Conservation (phyloP, 1,139 yeast genomes). For the Hanseniaspora uvarum region DNA sequence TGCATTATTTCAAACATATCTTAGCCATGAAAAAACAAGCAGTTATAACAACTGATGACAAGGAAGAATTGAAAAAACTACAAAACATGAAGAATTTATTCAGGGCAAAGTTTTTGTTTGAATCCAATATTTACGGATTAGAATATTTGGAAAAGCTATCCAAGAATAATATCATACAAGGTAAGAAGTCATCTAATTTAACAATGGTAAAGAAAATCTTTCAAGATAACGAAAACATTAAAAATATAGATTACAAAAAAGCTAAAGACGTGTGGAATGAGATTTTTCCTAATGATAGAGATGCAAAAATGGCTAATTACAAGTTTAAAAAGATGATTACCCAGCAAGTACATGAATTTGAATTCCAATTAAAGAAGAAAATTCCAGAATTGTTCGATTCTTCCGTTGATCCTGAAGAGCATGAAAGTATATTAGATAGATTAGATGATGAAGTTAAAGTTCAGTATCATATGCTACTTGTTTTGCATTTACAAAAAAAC, state of each 20-base stretch:
- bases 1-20: conserved; percentile 7
- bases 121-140: conserved; percentile 7
- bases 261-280: conserved; percentile 26
- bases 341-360: conserved; percentile 32
- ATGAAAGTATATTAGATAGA: conserved; percentile 25
- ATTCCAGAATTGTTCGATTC: conserved; percentile 17
- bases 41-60: conserved; percentile 4
- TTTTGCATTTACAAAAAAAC: conserved; percentile 45
- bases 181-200: background rate
- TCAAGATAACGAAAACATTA: background rate
- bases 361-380: conserved; percentile 34
- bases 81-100: conserved; percentile 9
- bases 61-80: conserved; percentile 5
- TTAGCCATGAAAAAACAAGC: conserved; percentile 13
- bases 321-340: conserved; percentile 41
- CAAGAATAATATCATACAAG: background rate
- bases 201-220: background rate
- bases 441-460: conserved; percentile 54
- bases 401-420: conserved; percentile 30
- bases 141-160: background rate
- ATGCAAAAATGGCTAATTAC: conserved; percentile 64
- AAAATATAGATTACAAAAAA: background rate
- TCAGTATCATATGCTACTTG: conserved; percentile 35
- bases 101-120: conserved; percentile 8
- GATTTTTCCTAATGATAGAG: conserved; percentile 21